Conservation (phyloP, 768 basidiomycete species). For the Tylopilus intermedius region DNA sequence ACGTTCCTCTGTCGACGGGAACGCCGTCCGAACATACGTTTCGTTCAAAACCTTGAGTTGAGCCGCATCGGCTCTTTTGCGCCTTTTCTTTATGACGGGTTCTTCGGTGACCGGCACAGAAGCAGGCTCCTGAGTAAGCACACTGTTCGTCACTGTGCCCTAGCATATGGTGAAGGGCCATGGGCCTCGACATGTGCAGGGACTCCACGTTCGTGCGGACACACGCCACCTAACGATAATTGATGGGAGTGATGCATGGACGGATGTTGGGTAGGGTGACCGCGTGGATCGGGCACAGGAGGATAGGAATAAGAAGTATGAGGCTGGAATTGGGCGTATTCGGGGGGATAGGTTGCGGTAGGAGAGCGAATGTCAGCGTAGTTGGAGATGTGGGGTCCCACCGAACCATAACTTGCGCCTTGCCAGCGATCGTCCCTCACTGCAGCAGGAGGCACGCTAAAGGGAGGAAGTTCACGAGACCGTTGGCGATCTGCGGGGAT, state of each 20-base stretch:
- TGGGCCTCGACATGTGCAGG: conserved; percentile 37
- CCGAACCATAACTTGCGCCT: conserved; percentile 35
- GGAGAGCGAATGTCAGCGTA: conserved; percentile 55
- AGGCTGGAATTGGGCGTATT: conserved; percentile 45
- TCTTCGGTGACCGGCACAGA: conserved; percentile 45
- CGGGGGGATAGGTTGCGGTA: conserved; percentile 54
- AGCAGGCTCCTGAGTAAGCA: conserved; percentile 32
- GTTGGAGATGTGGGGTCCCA: conserved; percentile 34
- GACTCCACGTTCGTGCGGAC: conserved; percentile 32
- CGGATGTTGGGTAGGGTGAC: conserved; percentile 22
- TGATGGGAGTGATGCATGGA: conserved; percentile 28
- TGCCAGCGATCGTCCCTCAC: conserved; percentile 50
- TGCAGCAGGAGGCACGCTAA: conserved; percentile 39
- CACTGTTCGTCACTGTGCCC: conserved; percentile 30
- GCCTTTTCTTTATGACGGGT: conserved; percentile 80
- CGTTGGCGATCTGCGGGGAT: conserved; percentile 45
- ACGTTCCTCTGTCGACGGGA: conserved; percentile 86
- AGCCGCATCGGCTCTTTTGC: conserved; percentile 76
- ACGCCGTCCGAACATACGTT: conserved; percentile 75
- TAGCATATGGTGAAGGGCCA: conserved; percentile 50
- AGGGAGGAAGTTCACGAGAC: conserved; percentile 58
- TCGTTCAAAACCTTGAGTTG: conserved; percentile 80
- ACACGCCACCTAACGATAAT: conserved; percentile 24
- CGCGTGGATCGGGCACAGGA: conserved; percentile 36
- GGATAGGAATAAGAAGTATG: conserved; percentile 32